Percentiles rank a stretch among this genome's conserved stretches.
These are phyloP conservation scores for Monosporozyma aerobia DNA, from an alignment of 805 yeast genomes.

Conservation along the genomic window DNA sequence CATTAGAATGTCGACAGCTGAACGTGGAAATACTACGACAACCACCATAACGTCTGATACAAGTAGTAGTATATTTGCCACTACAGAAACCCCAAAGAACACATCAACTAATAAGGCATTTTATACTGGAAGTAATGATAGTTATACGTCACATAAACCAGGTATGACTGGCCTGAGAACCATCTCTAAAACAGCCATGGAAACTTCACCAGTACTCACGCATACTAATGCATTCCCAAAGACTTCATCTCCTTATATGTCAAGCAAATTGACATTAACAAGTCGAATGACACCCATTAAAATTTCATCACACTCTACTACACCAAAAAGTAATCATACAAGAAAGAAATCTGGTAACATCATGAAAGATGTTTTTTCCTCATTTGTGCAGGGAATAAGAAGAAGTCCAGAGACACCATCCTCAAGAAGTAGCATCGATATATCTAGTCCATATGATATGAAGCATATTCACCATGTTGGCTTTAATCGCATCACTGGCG, in stretches of 20 bases:
- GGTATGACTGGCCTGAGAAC: not conserved
- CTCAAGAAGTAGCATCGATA: slow-evolving; percentile 28
- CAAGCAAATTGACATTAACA: not conserved
- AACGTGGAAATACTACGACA: slow-evolving; percentile 5
- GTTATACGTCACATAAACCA: not conserved
- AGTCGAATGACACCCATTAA: slow-evolving; percentile 1
- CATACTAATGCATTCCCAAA: not conserved
- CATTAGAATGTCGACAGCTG: slow-evolving; percentile 15
- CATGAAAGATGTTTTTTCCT: slow-evolving; percentile 51
- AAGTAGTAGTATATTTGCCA: not conserved
- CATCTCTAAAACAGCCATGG: not conserved
- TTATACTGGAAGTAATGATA: not conserved
- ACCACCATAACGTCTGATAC: slow-evolving; percentile 3
- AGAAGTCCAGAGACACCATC: not conserved
- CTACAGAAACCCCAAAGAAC: not conserved
- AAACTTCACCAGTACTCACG: not conserved
- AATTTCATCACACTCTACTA: not conserved
- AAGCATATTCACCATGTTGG: slow-evolving; percentile 95
- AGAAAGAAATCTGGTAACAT: slow-evolving; percentile 24
- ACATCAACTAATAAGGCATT: not conserved
- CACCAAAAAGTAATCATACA: not conserved
- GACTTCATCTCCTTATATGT: not conserved
- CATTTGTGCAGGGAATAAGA: slow-evolving; percentile 26
- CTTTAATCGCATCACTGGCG: slow-evolving; percentile 71
- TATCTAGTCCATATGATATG: slow-evolving; percentile 83